Evolutionary conservation across 768 basidiomycete genomes (phyloP).

Genomic region (Amanita pallidorosea): DNA sequence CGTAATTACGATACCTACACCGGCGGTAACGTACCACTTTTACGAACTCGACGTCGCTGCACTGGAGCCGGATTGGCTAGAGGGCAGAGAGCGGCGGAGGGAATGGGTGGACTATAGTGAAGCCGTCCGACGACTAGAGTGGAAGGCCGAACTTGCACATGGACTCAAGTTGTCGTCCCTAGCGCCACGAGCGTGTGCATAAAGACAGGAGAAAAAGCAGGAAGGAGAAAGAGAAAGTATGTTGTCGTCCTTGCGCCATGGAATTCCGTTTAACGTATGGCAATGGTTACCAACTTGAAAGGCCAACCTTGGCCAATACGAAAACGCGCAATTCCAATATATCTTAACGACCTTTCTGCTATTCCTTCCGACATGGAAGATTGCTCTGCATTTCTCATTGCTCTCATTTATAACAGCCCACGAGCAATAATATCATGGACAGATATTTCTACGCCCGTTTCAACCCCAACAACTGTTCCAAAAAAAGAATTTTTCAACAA

Average conservation of each 20-base stretch:
- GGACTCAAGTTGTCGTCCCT: constrained; percentile 64
- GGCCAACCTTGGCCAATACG: not conserved
- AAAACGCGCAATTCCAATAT: not conserved
- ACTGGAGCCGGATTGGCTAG: constrained; percentile 75
- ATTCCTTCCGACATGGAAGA: not conserved
- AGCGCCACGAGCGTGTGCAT: constrained; percentile 24
- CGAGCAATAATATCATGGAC: not conserved
- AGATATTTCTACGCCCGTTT: not conserved
- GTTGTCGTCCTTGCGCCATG: not conserved
- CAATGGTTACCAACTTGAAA: not conserved
- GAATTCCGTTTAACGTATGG: not conserved
- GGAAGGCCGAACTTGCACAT: constrained; percentile 80
- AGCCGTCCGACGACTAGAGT: constrained; percentile 60
- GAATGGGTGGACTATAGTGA: constrained; percentile 89
- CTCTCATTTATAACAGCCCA: not conserved
- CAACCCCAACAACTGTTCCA: not conserved
- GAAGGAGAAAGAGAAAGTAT: not conserved
- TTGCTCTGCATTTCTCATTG: not conserved
- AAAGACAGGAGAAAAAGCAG: not conserved
- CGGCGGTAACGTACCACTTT: constrained; percentile 79
- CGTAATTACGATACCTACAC: constrained; percentile 72
- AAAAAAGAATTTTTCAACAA: no score
- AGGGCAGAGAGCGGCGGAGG: constrained; percentile 65
- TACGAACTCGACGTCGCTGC: constrained; percentile 77
- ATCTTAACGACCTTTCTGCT: not conserved